phyloP scores from a whole-genome alignment of 177 flowering plant genomes.

The Vitis hybrid region DNA sequence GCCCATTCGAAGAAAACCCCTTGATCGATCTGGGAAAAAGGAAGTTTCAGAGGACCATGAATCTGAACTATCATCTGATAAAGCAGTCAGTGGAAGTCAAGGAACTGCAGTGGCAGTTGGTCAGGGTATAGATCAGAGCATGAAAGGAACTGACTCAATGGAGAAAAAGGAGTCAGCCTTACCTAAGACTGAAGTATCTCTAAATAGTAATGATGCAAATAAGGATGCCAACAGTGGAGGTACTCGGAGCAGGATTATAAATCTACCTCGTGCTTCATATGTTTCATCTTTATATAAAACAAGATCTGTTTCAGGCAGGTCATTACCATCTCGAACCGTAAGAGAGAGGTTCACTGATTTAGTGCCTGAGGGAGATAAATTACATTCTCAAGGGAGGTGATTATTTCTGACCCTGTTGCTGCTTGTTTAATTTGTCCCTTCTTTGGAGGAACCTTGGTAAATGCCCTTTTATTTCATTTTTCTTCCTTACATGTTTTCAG shows the following conservation, averaged over 20 bases:
- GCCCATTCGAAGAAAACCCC: slow-evolving; percentile 9
- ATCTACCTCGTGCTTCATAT: slow-evolving; percentile 41
- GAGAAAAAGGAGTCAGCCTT: slow-evolving; percentile 17
- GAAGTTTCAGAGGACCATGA: slow-evolving; percentile 17
- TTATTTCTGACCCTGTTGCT: not conserved
- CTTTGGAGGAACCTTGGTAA: not conserved
- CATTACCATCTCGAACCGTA: slow-evolving; percentile 26
- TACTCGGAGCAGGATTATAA: slow-evolving; percentile 50
- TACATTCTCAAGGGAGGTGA: slow-evolving; percentile 63
- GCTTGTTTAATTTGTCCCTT: not conserved
- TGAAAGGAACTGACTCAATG: slow-evolving; percentile 8
- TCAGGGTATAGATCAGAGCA: slow-evolving; percentile 23
- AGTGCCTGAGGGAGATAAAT: slow-evolving; percentile 34
- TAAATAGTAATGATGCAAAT: slow-evolving; percentile 28
- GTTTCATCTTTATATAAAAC: slow-evolving; percentile 32
- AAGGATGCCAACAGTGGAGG: slow-evolving; percentile 37
- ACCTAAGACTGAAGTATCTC: slow-evolving; percentile 26
- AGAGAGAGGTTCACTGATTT: slow-evolving; percentile 41
- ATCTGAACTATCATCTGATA: slow-evolving; percentile 18
- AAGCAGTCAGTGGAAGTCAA: slow-evolving; percentile 17
- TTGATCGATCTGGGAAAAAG: slow-evolving; percentile 18
- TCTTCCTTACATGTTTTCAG: slow-evolving; percentile 32
- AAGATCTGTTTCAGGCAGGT: slow-evolving; percentile 27
- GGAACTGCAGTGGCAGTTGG: slow-evolving; percentile 16
- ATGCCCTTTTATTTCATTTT: slow-evolving; percentile 7